These are phyloP conservation scores for Lactarius trivialis DNA, from an alignment of 768 basidiomycete species.

Conservation along the genomic window DNA sequence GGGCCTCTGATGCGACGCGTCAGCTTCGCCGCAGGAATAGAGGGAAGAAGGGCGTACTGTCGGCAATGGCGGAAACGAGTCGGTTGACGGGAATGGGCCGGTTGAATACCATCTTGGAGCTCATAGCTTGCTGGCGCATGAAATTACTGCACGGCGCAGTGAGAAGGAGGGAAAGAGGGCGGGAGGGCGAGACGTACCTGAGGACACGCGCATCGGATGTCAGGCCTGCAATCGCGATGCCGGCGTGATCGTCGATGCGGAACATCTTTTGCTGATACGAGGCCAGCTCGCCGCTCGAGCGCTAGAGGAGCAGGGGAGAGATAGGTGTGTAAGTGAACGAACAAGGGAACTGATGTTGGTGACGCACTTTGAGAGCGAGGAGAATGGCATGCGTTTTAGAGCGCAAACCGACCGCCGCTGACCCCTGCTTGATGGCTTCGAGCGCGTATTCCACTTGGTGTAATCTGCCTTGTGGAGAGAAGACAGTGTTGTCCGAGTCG, in stretches of 20 bases:
- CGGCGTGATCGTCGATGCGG: constrained; percentile 97
- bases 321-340: too few species aligned
- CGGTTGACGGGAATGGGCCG: constrained; percentile 91
- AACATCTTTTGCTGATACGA: constrained; percentile 99
- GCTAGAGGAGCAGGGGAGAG: too few species aligned
- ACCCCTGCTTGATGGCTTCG: constrained; percentile 99
- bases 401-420: constrained; percentile 91
- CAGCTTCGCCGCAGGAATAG: not conserved
- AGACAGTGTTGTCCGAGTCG: constrained; percentile 97
- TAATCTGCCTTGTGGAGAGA: constrained; percentile 92
- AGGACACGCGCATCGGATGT: constrained; percentile 97
- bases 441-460: constrained; percentile 99
- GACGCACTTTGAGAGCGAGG: constrained; percentile 80
- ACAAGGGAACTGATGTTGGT: not conserved
- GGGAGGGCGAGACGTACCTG: constrained; percentile 49
- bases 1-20: constrained; percentile 42
- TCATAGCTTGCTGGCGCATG: constrained; percentile 98
- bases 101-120: constrained; percentile 90
- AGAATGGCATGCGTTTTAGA: constrained; percentile 94
- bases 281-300: constrained; percentile 95
- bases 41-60: constrained; percentile 75
- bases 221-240: constrained; percentile 97
- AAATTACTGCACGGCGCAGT: constrained; percentile 65
- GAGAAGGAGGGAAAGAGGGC: not conserved
- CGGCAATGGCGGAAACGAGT: constrained; percentile 88